A percentile compares a stretch with the other conserved stretches of the same genome.
Evolutionary conservation across 1,284 basidiomycete genomes (phyloP).

Genomic region (Bjerkandera adusta): DNA sequence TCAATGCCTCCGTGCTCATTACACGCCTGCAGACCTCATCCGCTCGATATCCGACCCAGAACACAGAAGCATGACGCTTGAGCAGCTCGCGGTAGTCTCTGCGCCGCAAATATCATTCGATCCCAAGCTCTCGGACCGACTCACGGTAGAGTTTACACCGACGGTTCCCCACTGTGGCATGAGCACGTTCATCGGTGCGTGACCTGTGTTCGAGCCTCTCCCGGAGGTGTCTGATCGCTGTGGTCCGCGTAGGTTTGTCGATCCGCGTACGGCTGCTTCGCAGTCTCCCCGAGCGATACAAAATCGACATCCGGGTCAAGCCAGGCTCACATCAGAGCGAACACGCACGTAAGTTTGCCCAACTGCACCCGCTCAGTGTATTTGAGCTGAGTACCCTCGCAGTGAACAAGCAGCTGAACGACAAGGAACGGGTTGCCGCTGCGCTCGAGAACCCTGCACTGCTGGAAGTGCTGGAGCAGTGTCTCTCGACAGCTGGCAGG

Average conservation of each 20-base stretch:
- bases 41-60: conserved; percentile 95
- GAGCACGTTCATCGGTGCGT: conserved; percentile 93
- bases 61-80: conserved; percentile 92
- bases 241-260: conserved; percentile 66
- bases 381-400: not conserved
- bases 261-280: conserved; percentile 91
- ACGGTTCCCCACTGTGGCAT: conserved; percentile 98
- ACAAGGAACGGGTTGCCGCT: conserved; percentile 97
- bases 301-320: conserved; percentile 92
- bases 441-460: conserved; percentile 92
- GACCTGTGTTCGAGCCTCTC: not conserved
- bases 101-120: conserved; percentile 80
- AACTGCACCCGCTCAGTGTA: not conserved
- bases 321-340: conserved; percentile 96
- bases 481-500: conserved; percentile 45
- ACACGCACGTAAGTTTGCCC: conserved; percentile 60
- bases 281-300: conserved; percentile 89
- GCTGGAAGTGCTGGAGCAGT: conserved; percentile 87
- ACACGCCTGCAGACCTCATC: conserved; percentile 70
- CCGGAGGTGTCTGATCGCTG: not conserved
- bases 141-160: conserved; percentile 91
- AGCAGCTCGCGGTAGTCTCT: conserved; percentile 95
- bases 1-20: not conserved
- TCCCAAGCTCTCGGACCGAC: conserved; percentile 52
- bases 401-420: conserved; percentile 99